phyloP scores from a whole-genome alignment of 805 yeast species.

The Starmerella kuoi region DNA sequence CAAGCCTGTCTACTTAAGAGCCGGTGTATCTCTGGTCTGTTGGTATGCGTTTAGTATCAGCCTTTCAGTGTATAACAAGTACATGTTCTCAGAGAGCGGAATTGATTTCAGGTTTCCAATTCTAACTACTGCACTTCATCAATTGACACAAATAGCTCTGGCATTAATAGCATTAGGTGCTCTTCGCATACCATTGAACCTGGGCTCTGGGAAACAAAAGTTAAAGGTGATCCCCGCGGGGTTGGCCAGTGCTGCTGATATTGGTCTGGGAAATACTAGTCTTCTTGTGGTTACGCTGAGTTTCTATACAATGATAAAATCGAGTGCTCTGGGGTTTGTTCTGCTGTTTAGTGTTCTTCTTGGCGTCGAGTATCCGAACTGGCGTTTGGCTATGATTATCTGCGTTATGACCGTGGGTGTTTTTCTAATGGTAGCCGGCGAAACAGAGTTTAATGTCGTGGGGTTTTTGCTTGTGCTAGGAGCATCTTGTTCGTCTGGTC shows the following conservation, averaged over 20 bases:
- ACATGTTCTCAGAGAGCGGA: constrained; percentile 82
- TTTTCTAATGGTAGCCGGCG: constrained; percentile 61
- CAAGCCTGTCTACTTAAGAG: constrained; percentile 5
- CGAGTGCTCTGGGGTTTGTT: constrained; percentile 80
- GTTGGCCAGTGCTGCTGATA: constrained; percentile 79
- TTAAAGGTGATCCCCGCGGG: constrained; percentile 62
- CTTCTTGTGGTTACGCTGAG: constrained; percentile 67
- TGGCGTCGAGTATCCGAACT: constrained; percentile 59
- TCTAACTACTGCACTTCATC: constrained; percentile 75
- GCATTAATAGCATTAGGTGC: constrained; percentile 31
- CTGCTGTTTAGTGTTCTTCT: constrained; percentile 76
- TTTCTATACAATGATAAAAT: constrained; percentile 85
- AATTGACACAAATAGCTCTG: constrained; percentile 48
- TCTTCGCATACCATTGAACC: constrained; percentile 2
- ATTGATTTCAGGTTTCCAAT: constrained; percentile 75
- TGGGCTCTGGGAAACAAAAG: constrained; percentile 2
- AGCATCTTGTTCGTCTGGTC: constrained; percentile 74
- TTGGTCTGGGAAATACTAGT: constrained; percentile 82
- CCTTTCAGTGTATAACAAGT: constrained; percentile 59
- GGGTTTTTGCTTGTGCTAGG: constrained; percentile 67
- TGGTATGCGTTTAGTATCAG: constrained; percentile 33
- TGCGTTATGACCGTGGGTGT: constrained; percentile 73
- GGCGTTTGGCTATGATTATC: constrained; percentile 59
- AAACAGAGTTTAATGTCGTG: constrained; percentile 30
- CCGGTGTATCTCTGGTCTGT: constrained; percentile 18